A percentile compares a stretch with the other conserved stretches of the same genome.
Evolutionary conservation across 1,284 basidiomycete genomes (phyloP).

Genomic region (Ceratobasidium sp.): DNA sequence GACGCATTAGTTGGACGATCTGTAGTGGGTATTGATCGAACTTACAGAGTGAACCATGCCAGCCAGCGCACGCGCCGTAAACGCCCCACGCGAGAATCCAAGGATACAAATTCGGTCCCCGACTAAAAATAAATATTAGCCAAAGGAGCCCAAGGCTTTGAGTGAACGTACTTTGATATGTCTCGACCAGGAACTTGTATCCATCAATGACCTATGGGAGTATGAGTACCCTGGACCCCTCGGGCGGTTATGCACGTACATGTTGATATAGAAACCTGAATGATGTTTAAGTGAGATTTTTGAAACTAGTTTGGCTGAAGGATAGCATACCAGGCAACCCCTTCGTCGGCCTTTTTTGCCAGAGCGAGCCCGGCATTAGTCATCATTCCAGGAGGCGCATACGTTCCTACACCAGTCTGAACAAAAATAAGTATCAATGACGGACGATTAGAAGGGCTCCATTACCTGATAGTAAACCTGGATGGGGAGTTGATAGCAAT

Average conservation of each 20-base stretch:
- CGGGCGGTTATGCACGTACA: constrained; percentile 3
- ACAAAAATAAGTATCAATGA: neutral
- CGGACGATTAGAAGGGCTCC: neutral
- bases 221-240: no score
- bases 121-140: neutral
- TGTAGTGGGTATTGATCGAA: neutral
- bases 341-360: constrained; percentile 20
- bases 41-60: constrained; percentile 37
- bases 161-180: neutral
- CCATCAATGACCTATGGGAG: constrained; percentile 1
- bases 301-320: neutral
- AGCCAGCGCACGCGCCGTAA: constrained; percentile 41
- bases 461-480: constrained; percentile 12
- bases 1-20: no score
- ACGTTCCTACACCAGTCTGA: constrained; percentile 44
- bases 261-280: constrained; percentile 5
- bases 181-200: neutral
- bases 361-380: constrained; percentile 2
- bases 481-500: neutral
- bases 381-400: neutral
- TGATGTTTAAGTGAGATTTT: constrained; percentile 8
- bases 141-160: neutral
- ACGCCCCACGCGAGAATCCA: constrained; percentile 42
- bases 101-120: constrained; percentile 18
- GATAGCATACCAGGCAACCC: constrained; percentile 23